Evolutionary conservation across 1,139 yeast genomes (phyloP).

Genomic region (Pichia sp.): DNA sequence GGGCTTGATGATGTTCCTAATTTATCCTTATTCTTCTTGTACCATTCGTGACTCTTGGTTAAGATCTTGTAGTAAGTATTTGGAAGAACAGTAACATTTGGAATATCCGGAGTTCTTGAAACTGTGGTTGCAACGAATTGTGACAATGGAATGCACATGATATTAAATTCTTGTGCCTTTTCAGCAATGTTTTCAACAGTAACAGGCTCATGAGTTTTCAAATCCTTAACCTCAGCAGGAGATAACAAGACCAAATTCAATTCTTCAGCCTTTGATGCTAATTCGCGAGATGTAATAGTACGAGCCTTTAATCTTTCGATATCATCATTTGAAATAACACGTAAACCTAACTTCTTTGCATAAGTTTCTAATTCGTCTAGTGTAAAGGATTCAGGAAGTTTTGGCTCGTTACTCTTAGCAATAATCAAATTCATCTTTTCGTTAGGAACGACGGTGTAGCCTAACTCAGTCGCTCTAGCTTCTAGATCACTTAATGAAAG

Average conservation of each 20-base stretch:
- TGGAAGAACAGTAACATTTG: conserved; percentile 62
- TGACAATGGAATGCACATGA: conserved; percentile 52
- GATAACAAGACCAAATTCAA: conserved; percentile 46
- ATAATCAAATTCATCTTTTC: conserved; percentile 29
- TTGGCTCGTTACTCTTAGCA: conserved; percentile 8
- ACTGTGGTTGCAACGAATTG: conserved; percentile 61
- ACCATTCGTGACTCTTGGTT: conserved; percentile 36
- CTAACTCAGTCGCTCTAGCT: conserved; percentile 31
- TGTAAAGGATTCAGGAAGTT: conserved; percentile 13
- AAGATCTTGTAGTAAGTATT: conserved; percentile 60
- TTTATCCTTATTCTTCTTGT: conserved; percentile 35
- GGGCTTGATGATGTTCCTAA: too few species aligned
- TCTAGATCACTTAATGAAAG: conserved; percentile 20
- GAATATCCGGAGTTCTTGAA: conserved; percentile 52
- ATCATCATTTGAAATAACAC: conserved; percentile 28
- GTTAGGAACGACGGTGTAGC: conserved; percentile 38
- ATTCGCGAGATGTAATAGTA: conserved; percentile 28
- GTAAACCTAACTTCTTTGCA: conserved; percentile 31
- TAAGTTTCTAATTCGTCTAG: conserved; percentile 16
- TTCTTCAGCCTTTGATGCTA: conserved; percentile 42
- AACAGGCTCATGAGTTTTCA: conserved; percentile 20
- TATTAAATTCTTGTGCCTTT: conserved; percentile 44
- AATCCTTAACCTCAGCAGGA: conserved; percentile 31
- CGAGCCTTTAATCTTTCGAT: conserved; percentile 28
- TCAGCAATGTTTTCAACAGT: conserved; percentile 28